Base-by-base conservation (phyloP, 1,139 yeast genomes). In the Hansenula lynferdii region DNA sequence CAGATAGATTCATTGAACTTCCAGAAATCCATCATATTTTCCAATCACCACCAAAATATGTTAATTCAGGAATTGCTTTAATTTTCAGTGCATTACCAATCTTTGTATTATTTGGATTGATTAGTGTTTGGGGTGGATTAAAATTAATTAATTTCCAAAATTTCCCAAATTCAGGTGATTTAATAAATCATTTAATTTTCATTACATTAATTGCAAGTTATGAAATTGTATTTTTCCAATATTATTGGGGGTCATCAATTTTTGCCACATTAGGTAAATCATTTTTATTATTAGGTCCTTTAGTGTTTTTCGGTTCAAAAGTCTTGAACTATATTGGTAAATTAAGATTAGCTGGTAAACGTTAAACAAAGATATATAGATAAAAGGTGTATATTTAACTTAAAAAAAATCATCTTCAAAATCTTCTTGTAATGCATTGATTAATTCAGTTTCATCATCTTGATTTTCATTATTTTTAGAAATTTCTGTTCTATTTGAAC, bases 11-110 rank as follows among this genome's bases (percentile, higher is more conserved):
- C 43, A 80, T 73, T 2, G 56, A 67, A 22, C 64, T 72, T 57
- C 80, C 84, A 8, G 95, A 85, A 61, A 84, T 89, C 50, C 67
- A 67, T 48, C 95, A 87, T 58, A 62, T 67, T 35, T 89, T 89
- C 69, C 71, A 70, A 43, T 56, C 65, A 7, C 75, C 77, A 21
- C 80, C 82, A 28, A 61, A 62, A 35, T 76, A 80, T 18, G 80
- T 80, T 10, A 67, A 77, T 42, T 60, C 79, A 10, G 44, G 69
- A 2, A 49, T 85, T 31, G 85, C 95, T 1, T 43, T 71, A 18
- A 56, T 67, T 1, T 84, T 85, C 53, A 67, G 72, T 17, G 60
- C 64, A n/a, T 70, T 73, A 2, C 57, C 74, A 11, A 54, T 62
- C 5, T 54, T 57, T 3, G 60, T 69, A 21, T 64, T 78, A 32